Conservation (phyloP, 768 basidiomycete species). For the Kwoniella pini region DNA sequence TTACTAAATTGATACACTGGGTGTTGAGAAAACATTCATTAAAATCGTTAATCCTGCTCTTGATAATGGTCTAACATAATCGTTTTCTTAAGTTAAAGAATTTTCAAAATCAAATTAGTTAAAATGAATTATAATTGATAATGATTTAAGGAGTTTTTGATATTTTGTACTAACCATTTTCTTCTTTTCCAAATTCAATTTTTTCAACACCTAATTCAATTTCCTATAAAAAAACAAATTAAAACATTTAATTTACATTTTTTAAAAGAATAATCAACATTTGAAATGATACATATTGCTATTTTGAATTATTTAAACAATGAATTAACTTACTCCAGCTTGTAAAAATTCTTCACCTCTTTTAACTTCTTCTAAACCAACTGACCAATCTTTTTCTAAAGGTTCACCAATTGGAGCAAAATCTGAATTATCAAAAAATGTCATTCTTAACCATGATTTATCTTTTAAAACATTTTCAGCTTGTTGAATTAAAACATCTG, state of each 20-base stretch:
- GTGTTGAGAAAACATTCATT: constrained; percentile 45
- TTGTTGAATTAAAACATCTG: constrained; percentile 35
- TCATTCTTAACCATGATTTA: constrained; percentile 48
- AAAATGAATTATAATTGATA: no score
- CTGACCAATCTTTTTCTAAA: constrained; percentile 22
- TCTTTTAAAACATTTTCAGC: constrained; percentile 28
- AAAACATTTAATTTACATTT: no score
- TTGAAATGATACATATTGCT: no score
- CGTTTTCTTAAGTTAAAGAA: constrained; percentile 24
- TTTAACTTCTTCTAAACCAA: constrained; percentile 36
- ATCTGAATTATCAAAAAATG: constrained; percentile 51
- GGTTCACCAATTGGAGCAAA: constrained; percentile 44
- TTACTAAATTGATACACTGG: constrained; percentile 47
- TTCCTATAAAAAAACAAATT: constrained; percentile 25
- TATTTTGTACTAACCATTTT: constrained; percentile 34
- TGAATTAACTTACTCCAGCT: constrained; percentile 46
- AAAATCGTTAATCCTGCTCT: constrained; percentile 46
- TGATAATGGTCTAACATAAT: constrained; percentile 52
- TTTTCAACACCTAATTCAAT: constrained; percentile 46
- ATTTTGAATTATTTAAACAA: no score
- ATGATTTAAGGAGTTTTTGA: not conserved
- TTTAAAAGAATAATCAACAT: no score
- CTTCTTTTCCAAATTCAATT: constrained; percentile 43
- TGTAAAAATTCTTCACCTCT: constrained; percentile 52
- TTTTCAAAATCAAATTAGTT: not conserved